These are phyloP conservation scores for Daldinia concentrica DNA, from an alignment of 495 filamentous ascomycete genomes.

Conservation along the genomic window DNA sequence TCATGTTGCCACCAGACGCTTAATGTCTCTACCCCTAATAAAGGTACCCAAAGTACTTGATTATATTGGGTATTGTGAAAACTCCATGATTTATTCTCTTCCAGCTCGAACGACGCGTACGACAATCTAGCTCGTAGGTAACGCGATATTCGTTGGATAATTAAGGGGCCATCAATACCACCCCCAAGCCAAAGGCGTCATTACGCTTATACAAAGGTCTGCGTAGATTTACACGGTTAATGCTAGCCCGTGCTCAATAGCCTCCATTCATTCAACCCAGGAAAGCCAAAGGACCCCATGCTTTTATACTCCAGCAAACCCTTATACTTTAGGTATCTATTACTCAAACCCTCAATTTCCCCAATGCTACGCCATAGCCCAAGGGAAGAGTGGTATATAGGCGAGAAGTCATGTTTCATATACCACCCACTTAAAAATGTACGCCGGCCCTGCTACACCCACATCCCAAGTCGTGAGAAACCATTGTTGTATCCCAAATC, in stretches of 20 bases:
- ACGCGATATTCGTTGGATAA: neutral
- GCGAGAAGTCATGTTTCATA: neutral
- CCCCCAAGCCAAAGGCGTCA: constrained; percentile 10
- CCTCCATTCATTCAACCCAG: constrained; percentile 2
- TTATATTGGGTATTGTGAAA: neutral
- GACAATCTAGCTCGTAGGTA: neutral
- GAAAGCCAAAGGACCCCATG: constrained; percentile 15
- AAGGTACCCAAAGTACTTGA: neutral
- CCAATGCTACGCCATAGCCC: constrained; percentile 19
- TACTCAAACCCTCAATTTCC: constrained; percentile 16
- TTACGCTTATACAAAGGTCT: constrained; percentile 26
- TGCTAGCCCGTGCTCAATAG: constrained; percentile 1
- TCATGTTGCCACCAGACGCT: neutral
- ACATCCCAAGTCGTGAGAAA: neutral
- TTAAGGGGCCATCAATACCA: neutral
- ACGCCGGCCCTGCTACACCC: neutral
- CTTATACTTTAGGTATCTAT: constrained; percentile 1
- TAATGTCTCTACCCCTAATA: neutral
- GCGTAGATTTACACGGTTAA: constrained; percentile 28
- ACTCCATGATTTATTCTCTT: neutral
- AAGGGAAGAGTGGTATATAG: constrained; percentile 14
- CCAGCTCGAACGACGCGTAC: neutral
- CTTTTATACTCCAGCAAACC: constrained; percentile 38
- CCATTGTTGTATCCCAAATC: neutral
- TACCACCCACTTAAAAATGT: constrained; percentile 3